Percentiles rank a stretch among this genome's conserved stretches.
Evolutionary conservation across 75 land plant genomes (phyloP).

Genomic region (Azolla pinnata): DNA sequence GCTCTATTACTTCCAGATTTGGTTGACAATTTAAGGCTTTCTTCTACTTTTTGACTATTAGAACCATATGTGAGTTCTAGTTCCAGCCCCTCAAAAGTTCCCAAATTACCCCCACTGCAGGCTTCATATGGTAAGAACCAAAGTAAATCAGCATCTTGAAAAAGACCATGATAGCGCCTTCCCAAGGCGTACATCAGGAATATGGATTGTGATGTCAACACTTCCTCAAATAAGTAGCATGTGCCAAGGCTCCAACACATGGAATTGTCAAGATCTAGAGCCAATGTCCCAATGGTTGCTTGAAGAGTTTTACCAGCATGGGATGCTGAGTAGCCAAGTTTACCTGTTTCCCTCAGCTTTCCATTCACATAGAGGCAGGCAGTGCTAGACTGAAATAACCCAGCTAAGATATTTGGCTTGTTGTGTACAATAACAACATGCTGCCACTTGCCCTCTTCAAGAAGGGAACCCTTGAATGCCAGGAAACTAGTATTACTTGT

Average conservation of each 20-base stretch:
- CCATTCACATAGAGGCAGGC: conserved; percentile 88
- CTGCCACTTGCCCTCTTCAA: conserved; percentile 89
- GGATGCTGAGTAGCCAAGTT: conserved; percentile 83
- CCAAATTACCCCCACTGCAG: conserved; percentile 94
- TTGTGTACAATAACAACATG: conserved; percentile 93
- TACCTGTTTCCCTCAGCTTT: conserved; percentile 82
- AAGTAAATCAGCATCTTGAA: conserved; percentile 84
- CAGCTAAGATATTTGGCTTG: conserved; percentile 96
- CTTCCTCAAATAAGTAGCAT: conserved; percentile 94
- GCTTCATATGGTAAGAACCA: conserved; percentile 90
- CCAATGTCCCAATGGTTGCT: conserved; percentile 69
- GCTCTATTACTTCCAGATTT: conserved; percentile 64
- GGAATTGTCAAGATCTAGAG: conserved; percentile 39
- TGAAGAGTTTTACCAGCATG: conserved; percentile 79
- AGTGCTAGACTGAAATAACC: conserved; percentile 89
- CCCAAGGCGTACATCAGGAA: conserved; percentile 91
- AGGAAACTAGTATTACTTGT: conserved; percentile 70
- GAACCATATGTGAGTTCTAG: conserved; percentile 41
- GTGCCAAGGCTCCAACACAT: conserved; percentile 70
- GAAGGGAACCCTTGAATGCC: conserved; percentile 57
- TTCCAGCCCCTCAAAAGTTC: conserved; percentile 81
- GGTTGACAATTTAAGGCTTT: conserved; percentile 31
- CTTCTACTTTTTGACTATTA: conserved; percentile 53
- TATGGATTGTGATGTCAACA: conserved; percentile 63
- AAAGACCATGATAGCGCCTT: conserved; percentile 80